Evolutionary conservation across 2,329 filamentous ascomycete genomes (phyloP).

Genomic region (Penicillium sp.): DNA sequence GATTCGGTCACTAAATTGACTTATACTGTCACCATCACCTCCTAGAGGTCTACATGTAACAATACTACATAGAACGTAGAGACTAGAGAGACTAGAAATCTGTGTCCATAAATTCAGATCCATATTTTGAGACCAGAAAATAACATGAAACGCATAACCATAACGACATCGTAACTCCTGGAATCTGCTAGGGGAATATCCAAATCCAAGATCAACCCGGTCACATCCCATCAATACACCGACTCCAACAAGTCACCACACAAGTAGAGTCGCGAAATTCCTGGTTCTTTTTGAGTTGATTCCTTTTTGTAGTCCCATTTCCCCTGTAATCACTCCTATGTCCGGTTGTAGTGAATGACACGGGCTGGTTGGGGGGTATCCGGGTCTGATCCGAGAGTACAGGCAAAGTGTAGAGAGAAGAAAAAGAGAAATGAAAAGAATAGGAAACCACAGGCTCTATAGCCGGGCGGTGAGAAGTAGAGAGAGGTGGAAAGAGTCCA

Average conservation of each 20-base stretch:
- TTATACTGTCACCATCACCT: neutral
- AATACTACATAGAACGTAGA: neutral
- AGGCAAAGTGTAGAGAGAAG: neutral
- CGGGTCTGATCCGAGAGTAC: conserved; percentile 1
- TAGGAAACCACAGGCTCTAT: neutral
- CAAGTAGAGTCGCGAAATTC: neutral
- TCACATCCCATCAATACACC: conserved; percentile 3
- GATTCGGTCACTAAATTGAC: neutral
- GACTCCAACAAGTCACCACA: neutral
- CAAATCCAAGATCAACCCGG: conserved; percentile 6
- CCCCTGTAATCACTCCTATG: neutral
- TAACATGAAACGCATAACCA: conserved; percentile 10
- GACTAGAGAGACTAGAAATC: no score
- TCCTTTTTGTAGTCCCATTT: conserved; percentile 1
- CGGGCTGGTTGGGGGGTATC: neutral
- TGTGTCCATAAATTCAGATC: neutral
- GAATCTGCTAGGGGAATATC: conserved; percentile 8
- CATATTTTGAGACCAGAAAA: neutral
- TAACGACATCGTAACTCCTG: conserved; percentile 10
- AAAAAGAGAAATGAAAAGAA: neutral
- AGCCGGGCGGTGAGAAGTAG: neutral
- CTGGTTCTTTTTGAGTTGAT: neutral
- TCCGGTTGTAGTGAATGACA: neutral
- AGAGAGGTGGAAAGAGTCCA: neutral
- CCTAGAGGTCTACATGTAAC: neutral